These are phyloP conservation scores for Annona cherimola DNA, from an alignment of 164 flowering plant genomes.

Conservation along the genomic window DNA sequence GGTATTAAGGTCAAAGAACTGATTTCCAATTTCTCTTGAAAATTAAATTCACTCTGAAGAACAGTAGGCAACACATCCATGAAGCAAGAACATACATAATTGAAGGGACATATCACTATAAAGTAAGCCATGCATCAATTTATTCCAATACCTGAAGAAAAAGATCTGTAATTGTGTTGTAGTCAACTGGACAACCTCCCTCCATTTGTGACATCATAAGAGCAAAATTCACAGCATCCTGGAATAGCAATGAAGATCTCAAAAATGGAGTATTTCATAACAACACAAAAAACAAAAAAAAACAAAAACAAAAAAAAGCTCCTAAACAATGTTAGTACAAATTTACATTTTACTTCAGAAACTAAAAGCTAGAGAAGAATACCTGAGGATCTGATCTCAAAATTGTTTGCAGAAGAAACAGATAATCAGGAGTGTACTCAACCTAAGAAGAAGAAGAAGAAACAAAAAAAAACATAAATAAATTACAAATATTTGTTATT, in stretches of 20 bases:
- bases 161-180: conserved; percentile 92
- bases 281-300: not conserved
- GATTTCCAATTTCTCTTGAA: not conserved
- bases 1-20: not conserved
- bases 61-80: not conserved
- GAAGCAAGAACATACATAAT: too few species aligned
- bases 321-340: not conserved
- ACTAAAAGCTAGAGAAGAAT: conserved; percentile 6
- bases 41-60: not conserved
- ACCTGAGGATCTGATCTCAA: conserved; percentile 99
- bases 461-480: too few species aligned
- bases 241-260: conserved; percentile 14
- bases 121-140: not conserved
- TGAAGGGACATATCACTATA: not conserved
- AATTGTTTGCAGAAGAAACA: conserved; percentile 96
- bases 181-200: conserved; percentile 97
- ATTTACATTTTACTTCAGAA: not conserved
- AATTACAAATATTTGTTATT: too few species aligned
- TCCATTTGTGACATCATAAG: conserved; percentile 99
- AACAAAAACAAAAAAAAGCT: not conserved
- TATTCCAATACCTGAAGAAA: conserved; percentile 73
- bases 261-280: not conserved
- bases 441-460: conserved; percentile 65
- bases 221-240: conserved; percentile 99
- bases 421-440: conserved; percentile 94